Evolutionary conservation across 2,329 filamentous ascomycete species (phyloP).

Genomic region (Aotearoamyces nothofagi): DNA sequence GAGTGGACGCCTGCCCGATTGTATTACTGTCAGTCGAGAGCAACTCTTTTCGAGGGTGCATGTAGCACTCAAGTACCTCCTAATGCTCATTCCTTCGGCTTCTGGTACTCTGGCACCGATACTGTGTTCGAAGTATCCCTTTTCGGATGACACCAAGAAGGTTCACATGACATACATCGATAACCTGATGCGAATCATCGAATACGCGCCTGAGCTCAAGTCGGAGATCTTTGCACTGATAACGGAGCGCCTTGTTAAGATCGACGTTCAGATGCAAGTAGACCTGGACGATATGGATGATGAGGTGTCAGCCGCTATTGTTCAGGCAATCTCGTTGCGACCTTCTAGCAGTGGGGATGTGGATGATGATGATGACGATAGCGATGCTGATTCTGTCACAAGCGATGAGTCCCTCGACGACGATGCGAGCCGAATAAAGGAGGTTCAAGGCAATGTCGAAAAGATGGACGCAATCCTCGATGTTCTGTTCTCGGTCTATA

Average conservation of each 20-base stretch:
- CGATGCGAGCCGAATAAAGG: constrained; percentile 47
- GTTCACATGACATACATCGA: constrained; percentile 78
- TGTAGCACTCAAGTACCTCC: constrained; percentile 56
- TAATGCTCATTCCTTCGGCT: constrained; percentile 70
- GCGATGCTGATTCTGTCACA: constrained; percentile 55
- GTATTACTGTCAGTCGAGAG: constrained; percentile 44
- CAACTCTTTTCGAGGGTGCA: constrained; percentile 60
- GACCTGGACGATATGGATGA: constrained; percentile 90
- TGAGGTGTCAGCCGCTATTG: constrained; percentile 61
- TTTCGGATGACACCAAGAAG: constrained; percentile 58
- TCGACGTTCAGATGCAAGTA: constrained; percentile 89
- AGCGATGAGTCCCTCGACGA: constrained; percentile 57
- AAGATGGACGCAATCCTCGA: constrained; percentile 90
- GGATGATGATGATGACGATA: constrained; percentile 31
- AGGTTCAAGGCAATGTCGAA: constrained; percentile 66
- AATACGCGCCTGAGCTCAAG: constrained; percentile 64
- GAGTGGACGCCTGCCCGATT: constrained; percentile 23
- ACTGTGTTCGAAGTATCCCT: constrained; percentile 57
- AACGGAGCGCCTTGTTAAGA: constrained; percentile 75
- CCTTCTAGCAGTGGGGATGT: constrained; percentile 30
- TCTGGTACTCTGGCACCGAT: constrained; percentile 53
- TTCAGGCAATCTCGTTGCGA: constrained; percentile 31
- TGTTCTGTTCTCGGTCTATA: constrained; percentile 72
- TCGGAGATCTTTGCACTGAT: constrained; percentile 72
- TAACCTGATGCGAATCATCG: constrained; percentile 64